Base-by-base conservation (phyloP, 371 early-diverging fungal genomes). In the Circinella umbellata region DNA sequence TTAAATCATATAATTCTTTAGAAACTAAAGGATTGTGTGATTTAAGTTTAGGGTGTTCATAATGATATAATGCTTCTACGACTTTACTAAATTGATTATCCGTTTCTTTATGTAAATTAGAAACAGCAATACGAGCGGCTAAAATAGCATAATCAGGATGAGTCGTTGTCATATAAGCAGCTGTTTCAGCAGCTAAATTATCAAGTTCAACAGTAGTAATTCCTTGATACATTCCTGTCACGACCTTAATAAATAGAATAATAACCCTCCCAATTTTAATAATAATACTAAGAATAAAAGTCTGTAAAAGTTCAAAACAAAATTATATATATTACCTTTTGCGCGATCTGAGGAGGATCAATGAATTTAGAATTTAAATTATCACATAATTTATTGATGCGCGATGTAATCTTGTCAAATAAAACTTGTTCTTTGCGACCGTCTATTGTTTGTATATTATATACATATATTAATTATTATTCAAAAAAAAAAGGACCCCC, bases 121-220 rank as follows among this genome's bases (percentile, higher is more conserved):
- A 93, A 18, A 96, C 85, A 38, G 94, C 93, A 72, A 98, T 95
- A 64, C 97, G 90, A 38, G 97, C 94, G 37, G 98, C 97, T 14
- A 98, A 88, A 35, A 91, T 80, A 27, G 95, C 94, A 78, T 96
- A 98, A 80, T 98, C 95, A 5, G 97, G 96, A 81, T 97, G 97
- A 61, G 91, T 90, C 13, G 96, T 94, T 7, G 95, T 95, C 87
- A 95, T 82, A 74, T 94, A 94, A 1, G 95, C 96, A 0, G 94
- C 92, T 0, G 95, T 96, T 79, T 96, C 96, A 53, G 96, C 96
- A 18, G 95, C 95, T 38, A 95, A 85, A 76, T 93, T 96, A 80
- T 96, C 96, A 67, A 96, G 85, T 77, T 94, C 95, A 8, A 92
- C 89, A 1, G 96, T 96, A 14, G 95, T 94, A 39, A 96, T 94